Conservation (phyloP, 2,329 filamentous ascomycete species). For the Corinectria fuckeliana region DNA sequence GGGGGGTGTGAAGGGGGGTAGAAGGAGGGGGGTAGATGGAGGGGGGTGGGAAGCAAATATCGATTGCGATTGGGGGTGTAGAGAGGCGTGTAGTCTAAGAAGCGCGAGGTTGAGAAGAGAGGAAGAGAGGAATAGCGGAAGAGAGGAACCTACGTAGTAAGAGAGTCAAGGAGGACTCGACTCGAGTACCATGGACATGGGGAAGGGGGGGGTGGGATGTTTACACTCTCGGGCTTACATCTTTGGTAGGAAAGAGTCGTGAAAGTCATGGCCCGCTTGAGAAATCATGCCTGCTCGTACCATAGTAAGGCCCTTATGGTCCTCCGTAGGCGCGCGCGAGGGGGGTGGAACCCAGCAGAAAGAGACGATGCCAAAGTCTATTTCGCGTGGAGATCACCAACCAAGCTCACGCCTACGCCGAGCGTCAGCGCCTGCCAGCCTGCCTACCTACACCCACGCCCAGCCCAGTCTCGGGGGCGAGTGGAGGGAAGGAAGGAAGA, state of each 20-base stretch:
- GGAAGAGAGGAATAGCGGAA: neutral
- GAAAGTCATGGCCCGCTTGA: conserved; percentile 2
- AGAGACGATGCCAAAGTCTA: conserved; percentile 36
- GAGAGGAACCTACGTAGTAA: no score
- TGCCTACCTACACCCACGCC: neutral
- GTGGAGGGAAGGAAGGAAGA: neutral
- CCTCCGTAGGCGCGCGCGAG: conserved; percentile 17
- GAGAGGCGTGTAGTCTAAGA: neutral
- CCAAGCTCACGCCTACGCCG: conserved; percentile 25
- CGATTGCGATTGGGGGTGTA: no score
- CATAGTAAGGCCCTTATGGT: conserved; percentile 3
- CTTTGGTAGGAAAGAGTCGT: neutral
- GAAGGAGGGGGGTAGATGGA: neutral
- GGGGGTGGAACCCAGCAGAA: conserved; percentile 19
- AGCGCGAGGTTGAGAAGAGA: neutral
- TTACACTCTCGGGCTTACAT: neutral
- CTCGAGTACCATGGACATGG: neutral
- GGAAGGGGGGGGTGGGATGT: neutral
- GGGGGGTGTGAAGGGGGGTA: neutral
- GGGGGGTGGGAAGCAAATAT: neutral
- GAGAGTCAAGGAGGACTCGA: neutral
- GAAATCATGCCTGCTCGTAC: conserved; percentile 25
- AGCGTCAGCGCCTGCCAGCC: conserved; percentile 13
- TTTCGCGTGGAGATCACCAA: conserved; percentile 33
- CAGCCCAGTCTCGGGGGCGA: neutral